Evolutionary conservation across 805 yeast species (phyloP).

Genomic region (Kazachstania martiniae): DNA sequence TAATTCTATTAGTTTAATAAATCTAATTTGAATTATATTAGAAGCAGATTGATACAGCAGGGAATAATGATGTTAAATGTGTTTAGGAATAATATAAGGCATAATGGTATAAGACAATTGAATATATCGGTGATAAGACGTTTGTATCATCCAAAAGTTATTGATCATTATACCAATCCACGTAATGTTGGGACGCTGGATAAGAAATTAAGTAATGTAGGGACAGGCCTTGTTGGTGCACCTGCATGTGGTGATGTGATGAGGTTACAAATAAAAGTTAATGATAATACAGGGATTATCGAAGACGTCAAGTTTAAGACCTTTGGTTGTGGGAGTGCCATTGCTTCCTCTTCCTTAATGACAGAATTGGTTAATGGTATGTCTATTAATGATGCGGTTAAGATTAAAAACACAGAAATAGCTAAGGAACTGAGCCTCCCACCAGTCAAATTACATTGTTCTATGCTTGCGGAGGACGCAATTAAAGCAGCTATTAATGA

Average conservation of each 20-base stretch:
- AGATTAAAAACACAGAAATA: slow-evolving; percentile 83
- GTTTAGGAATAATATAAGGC: too few species aligned
- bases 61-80: too few species aligned
- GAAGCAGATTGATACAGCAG: too few species aligned
- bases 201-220: slow-evolving; percentile 64
- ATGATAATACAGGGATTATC: slow-evolving; percentile 79
- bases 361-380: slow-evolving; percentile 92
- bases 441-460: slow-evolving; percentile 93
- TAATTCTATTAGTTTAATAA: too few species aligned
- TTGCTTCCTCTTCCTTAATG: slow-evolving; percentile 88
- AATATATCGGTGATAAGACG: too few species aligned
- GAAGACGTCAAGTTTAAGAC: slow-evolving; percentile 95
- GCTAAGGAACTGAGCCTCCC: slow-evolving; percentile 92
- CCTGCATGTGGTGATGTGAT: slow-evolving; percentile 99
- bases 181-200: slow-evolving; percentile 91
- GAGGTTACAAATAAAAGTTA: slow-evolving; percentile 91
- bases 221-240: slow-evolving; percentile 96
- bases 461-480: slow-evolving; percentile 99
- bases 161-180: slow-evolving; percentile 93
- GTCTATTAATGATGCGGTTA: slow-evolving; percentile 84
- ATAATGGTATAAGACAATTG: too few species aligned
- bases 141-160: slow-evolving; percentile 80
- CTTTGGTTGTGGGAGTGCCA: slow-evolving; percentile 98
- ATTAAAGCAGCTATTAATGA: slow-evolving; percentile 94
- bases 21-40: too few species aligned